These are phyloP conservation scores for Teratosphaeria gauchensis DNA, from an alignment of 2,329 filamentous ascomycete species.

Conservation along the genomic window DNA sequence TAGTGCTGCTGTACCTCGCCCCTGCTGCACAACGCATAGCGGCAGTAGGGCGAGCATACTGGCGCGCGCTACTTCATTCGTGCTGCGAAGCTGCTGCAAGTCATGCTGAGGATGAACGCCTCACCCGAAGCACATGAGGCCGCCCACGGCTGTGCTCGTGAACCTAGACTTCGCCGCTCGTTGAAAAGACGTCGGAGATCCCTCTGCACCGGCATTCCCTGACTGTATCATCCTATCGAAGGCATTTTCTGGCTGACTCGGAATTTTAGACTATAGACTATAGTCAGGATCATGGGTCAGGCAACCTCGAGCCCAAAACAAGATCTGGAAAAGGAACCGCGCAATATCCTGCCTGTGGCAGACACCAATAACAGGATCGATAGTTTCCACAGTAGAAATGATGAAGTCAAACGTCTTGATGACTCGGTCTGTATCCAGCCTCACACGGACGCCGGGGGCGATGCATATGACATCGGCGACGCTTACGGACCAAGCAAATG, in stretches of 20 bases:
- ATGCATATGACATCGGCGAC: constrained; percentile 16
- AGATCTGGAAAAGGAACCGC: not conserved
- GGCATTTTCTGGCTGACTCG: too few species aligned
- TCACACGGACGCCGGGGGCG: constrained; percentile 15
- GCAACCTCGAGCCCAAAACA: not conserved
- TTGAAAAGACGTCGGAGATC: not conserved
- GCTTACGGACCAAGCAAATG: constrained; percentile 8
- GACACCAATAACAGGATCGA: not conserved
- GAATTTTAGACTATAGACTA: not conserved
- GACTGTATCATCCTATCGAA: too few species aligned
- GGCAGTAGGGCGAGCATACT: not conserved
- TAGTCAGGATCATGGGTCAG: not conserved
- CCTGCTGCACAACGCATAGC: not conserved
- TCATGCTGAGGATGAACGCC: not conserved
- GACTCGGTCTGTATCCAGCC: constrained; percentile 11
- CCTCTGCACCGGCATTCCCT: not conserved
- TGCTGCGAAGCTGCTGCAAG: not conserved
- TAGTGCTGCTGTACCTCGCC: not conserved
- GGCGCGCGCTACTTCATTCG: not conserved
- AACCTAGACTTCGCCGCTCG: not conserved
- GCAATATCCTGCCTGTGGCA: not conserved
- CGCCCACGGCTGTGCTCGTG: not conserved
- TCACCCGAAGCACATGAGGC: not conserved
- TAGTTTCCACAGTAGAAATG: not conserved
- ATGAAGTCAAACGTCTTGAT: not conserved